Evolutionary conservation across 345 rosid genomes (phyloP).

Genomic region (Reutealis trisperma): DNA sequence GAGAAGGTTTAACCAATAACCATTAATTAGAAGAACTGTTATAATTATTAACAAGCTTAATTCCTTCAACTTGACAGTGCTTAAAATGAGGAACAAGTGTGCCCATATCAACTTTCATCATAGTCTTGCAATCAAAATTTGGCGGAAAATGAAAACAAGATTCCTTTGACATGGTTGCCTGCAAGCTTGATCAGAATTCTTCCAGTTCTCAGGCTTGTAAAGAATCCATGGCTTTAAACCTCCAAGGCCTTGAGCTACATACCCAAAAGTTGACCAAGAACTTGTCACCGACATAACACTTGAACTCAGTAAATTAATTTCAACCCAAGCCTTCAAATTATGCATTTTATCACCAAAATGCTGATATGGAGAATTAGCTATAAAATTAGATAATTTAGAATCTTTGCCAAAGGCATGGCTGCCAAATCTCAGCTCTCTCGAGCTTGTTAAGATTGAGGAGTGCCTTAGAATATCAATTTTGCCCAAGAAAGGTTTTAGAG

Average conservation of each 20-base stretch:
- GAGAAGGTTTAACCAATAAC: too few species aligned
- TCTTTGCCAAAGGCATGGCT: too few species aligned
- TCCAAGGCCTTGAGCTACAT: slow-evolving; percentile 39
- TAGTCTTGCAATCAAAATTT: not conserved
- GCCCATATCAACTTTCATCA: not conserved
- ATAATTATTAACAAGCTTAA: too few species aligned
- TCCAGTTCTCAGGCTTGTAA: slow-evolving; percentile 1
- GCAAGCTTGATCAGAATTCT: slow-evolving; percentile 20
- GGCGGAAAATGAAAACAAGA: slow-evolving; percentile 34
- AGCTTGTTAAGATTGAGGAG: not conserved
- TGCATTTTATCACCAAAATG: slow-evolving; percentile 26
- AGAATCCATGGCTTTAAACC: slow-evolving; percentile 35
- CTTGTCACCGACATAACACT: slow-evolving; percentile 31
- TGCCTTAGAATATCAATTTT: not conserved
- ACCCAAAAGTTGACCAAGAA: slow-evolving; percentile 38
- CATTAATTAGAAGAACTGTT: too few species aligned
- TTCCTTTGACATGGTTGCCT: slow-evolving; percentile 16
- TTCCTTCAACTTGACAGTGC: too few species aligned
- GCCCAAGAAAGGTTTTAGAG: not conserved
- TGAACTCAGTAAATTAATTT: slow-evolving; percentile 32
- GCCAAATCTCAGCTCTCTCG: not conserved
- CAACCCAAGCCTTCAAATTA: slow-evolving; percentile 32
- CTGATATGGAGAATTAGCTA: not conserved
- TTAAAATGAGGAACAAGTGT: too few species aligned
- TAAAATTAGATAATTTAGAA: too few species aligned